These are phyloP conservation scores for Neurospora sp. DNA, from an alignment of 495 filamentous ascomycete genomes.

Conservation along the genomic window DNA sequence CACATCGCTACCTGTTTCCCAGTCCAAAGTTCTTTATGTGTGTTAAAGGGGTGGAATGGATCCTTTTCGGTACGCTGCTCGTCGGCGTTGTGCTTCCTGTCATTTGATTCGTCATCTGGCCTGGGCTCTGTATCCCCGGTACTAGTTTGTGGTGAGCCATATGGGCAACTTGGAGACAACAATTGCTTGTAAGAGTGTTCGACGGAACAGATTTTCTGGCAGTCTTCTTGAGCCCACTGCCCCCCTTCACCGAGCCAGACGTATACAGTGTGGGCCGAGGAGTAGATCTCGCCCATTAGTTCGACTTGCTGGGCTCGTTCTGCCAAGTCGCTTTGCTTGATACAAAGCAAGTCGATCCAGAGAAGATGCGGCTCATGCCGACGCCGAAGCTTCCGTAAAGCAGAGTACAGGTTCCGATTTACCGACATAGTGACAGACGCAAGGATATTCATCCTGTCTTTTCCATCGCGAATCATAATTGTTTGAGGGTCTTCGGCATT, in stretches of 20 bases:
- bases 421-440: background rate
- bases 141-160: too few species aligned
- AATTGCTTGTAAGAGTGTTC: background rate
- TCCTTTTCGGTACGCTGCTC: too few species aligned
- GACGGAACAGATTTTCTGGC: background rate
- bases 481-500: background rate
- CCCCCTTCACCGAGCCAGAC: constrained; percentile 21
- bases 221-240: background rate
- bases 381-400: background rate
- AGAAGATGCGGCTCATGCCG: background rate
- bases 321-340: constrained; percentile 16
- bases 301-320: constrained; percentile 16
- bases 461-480: background rate
- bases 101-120: too few species aligned
- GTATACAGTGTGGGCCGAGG: constrained; percentile 6
- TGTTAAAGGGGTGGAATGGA: too few species aligned
- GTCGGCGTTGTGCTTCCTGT: too few species aligned
- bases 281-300: constrained; percentile 18
- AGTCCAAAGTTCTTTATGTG: background rate
- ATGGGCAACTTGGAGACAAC: background rate
- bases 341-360: background rate
- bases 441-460: background rate
- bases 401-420: background rate
- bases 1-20: background rate
- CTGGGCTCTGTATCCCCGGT: too few species aligned